Evolutionary conservation across 176 grass and related monocot genomes (phyloP).

Genomic region (Rhynchospora pubera): DNA sequence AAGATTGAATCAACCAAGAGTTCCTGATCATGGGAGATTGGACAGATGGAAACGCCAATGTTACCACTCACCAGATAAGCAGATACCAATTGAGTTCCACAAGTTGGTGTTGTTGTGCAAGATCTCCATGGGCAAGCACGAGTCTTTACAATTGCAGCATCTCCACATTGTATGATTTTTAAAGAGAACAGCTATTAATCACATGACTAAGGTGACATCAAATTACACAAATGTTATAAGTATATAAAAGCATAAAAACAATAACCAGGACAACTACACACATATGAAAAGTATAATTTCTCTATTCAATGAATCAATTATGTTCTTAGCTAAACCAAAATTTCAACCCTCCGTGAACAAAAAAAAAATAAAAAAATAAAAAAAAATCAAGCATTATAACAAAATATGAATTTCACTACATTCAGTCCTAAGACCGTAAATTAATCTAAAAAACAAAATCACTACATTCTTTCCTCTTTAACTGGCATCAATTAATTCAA

Average conservation of each 20-base stretch:
- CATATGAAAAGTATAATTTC: neutral
- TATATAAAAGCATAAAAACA: neutral
- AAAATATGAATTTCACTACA: conserved; percentile 12
- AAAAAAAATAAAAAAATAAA: too few relatives aligned
- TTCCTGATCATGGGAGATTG: neutral
- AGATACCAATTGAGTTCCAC: neutral
- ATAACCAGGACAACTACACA: neutral
- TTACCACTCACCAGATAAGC: neutral
- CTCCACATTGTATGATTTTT: neutral
- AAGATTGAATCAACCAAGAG: neutral
- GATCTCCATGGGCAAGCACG: neutral
- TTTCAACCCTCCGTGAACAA: neutral
- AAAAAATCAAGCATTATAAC: neutral
- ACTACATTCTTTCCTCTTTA: too few relatives aligned
- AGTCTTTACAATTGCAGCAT: neutral
- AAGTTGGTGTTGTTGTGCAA: neutral
- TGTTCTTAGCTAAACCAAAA: conserved; percentile 5
- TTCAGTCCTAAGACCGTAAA: neutral
- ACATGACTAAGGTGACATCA: neutral
- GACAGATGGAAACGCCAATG: neutral
- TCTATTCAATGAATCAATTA: neutral
- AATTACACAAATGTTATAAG: too few relatives aligned
- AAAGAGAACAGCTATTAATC: neutral
- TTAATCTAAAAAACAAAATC: too few relatives aligned
- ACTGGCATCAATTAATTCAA: neutral